Conservation (phyloP, 2,329 filamentous ascomycete species). For the Neofusicoccum parvum region DNA sequence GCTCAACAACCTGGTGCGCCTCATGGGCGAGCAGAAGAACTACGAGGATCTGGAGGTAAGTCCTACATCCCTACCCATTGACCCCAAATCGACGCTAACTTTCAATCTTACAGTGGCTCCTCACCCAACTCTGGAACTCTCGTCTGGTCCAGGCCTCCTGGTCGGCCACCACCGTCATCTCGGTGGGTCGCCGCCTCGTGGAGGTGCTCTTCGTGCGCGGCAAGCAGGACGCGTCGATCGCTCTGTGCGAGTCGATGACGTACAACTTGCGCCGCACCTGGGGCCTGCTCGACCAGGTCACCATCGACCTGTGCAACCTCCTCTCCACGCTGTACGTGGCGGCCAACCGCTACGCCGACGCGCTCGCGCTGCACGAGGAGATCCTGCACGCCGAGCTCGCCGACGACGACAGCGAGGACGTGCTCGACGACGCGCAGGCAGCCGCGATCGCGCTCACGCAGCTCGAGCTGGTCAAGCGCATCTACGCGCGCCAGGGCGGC, state of each 20-base stretch:
- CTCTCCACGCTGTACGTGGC: conserved; percentile 54
- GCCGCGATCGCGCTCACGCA: conserved; percentile 35
- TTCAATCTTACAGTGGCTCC: conserved; percentile 29
- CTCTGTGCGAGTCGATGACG: conserved; percentile 56
- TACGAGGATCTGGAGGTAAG: conserved; percentile 42
- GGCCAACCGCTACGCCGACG: conserved; percentile 40
- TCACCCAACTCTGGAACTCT: conserved; percentile 41
- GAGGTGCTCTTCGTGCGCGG: conserved; percentile 55
- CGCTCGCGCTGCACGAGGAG: conserved; percentile 35
- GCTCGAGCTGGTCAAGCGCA: conserved; percentile 38
- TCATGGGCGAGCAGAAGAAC: conserved; percentile 50
- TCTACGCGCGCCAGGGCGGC: conserved; percentile 46
- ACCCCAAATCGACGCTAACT: background rate
- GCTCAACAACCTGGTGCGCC: conserved; percentile 45
- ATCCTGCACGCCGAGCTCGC: conserved; percentile 36
- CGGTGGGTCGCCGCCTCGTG: conserved; percentile 56
- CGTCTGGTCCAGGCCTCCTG: conserved; percentile 37
- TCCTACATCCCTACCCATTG: no score
- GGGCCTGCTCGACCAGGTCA: conserved; percentile 51
- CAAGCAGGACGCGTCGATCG: conserved; percentile 42
- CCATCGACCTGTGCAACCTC: conserved; percentile 53
- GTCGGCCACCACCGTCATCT: conserved; percentile 47
- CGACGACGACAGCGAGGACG: conserved; percentile 29
- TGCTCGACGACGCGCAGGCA: conserved; percentile 27
- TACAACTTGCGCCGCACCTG: conserved; percentile 59